Percentiles rank a stretch among this genome's conserved stretches.
Evolutionary conservation across 768 basidiomycete genomes (phyloP).

Genomic region (Clavulina sp.): DNA sequence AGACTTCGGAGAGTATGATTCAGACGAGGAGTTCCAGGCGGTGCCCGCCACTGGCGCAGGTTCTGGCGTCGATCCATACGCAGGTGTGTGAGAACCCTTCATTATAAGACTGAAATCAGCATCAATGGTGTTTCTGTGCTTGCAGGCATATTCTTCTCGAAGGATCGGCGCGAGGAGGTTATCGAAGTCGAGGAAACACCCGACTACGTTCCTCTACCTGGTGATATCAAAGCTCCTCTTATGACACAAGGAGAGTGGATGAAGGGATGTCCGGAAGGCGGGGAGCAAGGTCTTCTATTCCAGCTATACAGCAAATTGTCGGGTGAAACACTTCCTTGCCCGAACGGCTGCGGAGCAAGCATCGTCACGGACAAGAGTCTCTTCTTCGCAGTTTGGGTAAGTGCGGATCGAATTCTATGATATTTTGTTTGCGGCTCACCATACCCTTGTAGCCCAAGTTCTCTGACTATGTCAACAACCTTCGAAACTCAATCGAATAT

Average conservation of each 20-base stretch:
- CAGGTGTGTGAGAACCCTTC: constrained; percentile 31
- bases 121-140: not conserved
- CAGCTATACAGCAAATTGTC: constrained; percentile 60
- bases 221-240: constrained; percentile 19
- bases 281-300: constrained; percentile 80
- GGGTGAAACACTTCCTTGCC: constrained; percentile 47
- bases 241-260: constrained; percentile 91
- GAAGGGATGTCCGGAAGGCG: constrained; percentile 90
- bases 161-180: constrained; percentile 79
- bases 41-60: constrained; percentile 23
- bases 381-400: constrained; percentile 68
- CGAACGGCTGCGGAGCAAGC: constrained; percentile 51
- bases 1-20: constrained; percentile 67
- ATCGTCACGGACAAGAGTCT: constrained; percentile 49
- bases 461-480: constrained; percentile 43
- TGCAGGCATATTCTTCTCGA: constrained; percentile 83
- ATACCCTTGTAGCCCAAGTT: constrained; percentile 42
- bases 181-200: constrained; percentile 79
- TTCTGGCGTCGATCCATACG: constrained; percentile 70
- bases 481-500: constrained; percentile 38
- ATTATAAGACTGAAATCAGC: not conserved
- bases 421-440: constrained; percentile 19
- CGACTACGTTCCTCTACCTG: constrained; percentile 36
- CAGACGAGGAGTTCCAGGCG: constrained; percentile 42
- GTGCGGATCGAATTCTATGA: constrained; percentile 10